Conservation (phyloP, 768 basidiomycete species). For the Leccinum uliginosum region DNA sequence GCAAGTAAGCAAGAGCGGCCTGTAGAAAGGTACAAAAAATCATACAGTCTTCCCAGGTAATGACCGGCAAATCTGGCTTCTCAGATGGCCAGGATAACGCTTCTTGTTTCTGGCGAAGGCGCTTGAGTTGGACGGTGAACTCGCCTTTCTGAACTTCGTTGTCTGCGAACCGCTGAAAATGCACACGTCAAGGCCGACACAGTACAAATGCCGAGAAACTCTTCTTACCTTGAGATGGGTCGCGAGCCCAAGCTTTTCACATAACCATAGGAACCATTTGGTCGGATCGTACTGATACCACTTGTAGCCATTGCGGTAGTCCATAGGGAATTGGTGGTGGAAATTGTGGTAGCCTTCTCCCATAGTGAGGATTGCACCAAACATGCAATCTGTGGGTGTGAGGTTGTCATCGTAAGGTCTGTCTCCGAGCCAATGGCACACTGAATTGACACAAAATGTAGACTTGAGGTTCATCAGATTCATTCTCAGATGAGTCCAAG, state of each 20-base stretch:
- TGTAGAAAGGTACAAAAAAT: too few species aligned
- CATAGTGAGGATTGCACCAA: conserved; percentile 83
- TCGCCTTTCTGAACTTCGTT: conserved; percentile 78
- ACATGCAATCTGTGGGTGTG: conserved; percentile 80
- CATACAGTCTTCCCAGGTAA: conserved; percentile 80
- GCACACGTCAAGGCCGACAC: background rate
- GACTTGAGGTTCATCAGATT: conserved; percentile 42
- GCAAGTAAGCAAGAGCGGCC: conserved; percentile 5
- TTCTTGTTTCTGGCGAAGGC: conserved; percentile 71
- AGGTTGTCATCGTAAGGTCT: conserved; percentile 89
- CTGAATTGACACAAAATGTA: conserved; percentile 91
- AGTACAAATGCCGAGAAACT: background rate
- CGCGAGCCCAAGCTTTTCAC: conserved; percentile 42
- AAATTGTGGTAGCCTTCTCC: conserved; percentile 98
- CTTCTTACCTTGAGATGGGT: conserved; percentile 46
- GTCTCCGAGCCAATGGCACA: conserved; percentile 92
- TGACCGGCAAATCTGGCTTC: conserved; percentile 69
- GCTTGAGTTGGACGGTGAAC: conserved; percentile 87
- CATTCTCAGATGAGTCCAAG: background rate
- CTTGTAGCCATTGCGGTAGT: conserved; percentile 92
- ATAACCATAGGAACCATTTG: conserved; percentile 72
- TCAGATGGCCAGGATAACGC: conserved; percentile 73
- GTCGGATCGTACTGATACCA: conserved; percentile 86
- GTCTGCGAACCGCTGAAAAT: conserved; percentile 42
- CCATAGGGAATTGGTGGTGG: conserved; percentile 93